Evolutionary conservation across 2,329 filamentous ascomycete species (phyloP), one percentile per base, ranked within the genome.

Genomic region (Alternaria atra): DNA sequence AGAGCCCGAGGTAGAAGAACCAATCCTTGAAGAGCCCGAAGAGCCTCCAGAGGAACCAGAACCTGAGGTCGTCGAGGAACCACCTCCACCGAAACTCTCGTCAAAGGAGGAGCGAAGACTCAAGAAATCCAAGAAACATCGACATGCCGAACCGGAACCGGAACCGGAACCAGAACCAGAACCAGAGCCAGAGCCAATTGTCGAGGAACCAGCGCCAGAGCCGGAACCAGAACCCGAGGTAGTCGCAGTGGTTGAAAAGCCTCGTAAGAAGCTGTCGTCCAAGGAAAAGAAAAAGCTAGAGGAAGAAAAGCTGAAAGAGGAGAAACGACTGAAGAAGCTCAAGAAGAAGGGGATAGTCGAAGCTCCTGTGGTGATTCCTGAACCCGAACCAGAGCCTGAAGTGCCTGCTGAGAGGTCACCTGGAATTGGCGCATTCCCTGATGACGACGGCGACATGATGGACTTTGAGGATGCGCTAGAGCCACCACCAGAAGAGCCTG

Each of bases 351-450:
- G 70, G 57, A 63, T 72, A 58, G 65, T 68, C 44, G 64, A 67
- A 29, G 58, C 64, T 43, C 66, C 71, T 23, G 25, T 73, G 13
- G 67, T 66, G 15, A 67, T 76, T 17, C 74, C 73, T 48, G 73
- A 77, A 44, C 71, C 73, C 5, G 75, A 74, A 34, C 70, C 74
- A 66, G 75, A 73, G 37, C 69, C 73, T 67, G 74, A 70, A 8
- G 62, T 67, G 30, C 65, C 70, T 42, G 70, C 73, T 25, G 68
- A 76, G 20, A 57, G 74, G 17, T 77, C 78, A 27, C 82, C 82
- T 25, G 74, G 83, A 10, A 80, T 81, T 35, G 82, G 82, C 48
- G 82, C 80, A 9, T 84, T 84, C 50, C 82, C 82, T 3, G 73
- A 72, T 57, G 82, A 83, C 67, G 80, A 83, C 35, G 74, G 70